Conservation (phyloP, 2,329 filamentous ascomycete genomes). For the Aspergillus sp. region DNA sequence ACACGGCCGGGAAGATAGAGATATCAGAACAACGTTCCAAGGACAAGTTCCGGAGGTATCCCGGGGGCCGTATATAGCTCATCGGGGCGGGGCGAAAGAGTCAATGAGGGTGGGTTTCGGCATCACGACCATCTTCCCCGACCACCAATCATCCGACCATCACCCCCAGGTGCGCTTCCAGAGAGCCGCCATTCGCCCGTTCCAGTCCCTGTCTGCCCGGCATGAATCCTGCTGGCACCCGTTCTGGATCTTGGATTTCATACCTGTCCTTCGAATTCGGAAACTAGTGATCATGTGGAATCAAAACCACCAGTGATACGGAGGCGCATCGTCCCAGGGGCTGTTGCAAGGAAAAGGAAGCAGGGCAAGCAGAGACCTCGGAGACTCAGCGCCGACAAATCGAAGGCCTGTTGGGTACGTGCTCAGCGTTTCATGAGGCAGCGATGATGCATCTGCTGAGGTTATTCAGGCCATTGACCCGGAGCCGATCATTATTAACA, state of each 20-base stretch:
- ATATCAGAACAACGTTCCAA: background rate
- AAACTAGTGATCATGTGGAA: conserved; percentile 5
- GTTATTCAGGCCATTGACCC: background rate
- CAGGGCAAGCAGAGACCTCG: background rate
- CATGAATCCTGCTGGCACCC: conserved; percentile 6
- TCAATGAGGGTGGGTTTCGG: conserved; percentile 10
- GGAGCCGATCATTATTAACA: background rate
- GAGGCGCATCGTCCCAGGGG: background rate
- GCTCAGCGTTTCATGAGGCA: background rate
- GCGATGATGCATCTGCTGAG: background rate
- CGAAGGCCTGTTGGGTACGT: background rate
- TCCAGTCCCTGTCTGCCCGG: conserved; percentile 5
- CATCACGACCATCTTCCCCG: conserved; percentile 8
- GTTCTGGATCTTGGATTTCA: conserved; percentile 9
- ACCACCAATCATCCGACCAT: conserved; percentile 13
- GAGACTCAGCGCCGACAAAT: background rate
- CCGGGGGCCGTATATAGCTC: conserved; percentile 6
- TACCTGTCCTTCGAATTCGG: conserved; percentile 6
- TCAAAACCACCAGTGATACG: background rate
- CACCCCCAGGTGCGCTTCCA: conserved; percentile 11
- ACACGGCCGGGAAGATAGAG: background rate
- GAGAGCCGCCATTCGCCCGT: conserved; percentile 8
- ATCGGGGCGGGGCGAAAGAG: background rate
- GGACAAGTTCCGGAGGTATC: conserved; percentile 1
- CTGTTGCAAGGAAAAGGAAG: background rate